Evolutionary conservation across 805 yeast genomes (phyloP), one percentile per base, ranked within the genome.

Genomic region (Wickerhamomyces tratensis): DNA sequence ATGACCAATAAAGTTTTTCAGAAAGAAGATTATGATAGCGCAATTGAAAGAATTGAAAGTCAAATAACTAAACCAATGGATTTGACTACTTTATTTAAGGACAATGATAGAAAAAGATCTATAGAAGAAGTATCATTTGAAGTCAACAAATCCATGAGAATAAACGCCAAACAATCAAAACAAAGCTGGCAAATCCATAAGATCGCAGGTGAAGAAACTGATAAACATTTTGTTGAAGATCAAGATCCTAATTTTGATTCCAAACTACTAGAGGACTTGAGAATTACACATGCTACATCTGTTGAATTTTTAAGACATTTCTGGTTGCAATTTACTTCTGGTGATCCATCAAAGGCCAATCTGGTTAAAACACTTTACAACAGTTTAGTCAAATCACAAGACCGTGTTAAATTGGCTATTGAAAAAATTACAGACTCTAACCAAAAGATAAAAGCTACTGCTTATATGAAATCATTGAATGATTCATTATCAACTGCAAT

Each of bases 231-330:
- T 6, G 50, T 49, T 7, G 54, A 53, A 14, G 68, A 65, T 37
- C 51, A 58, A 3, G 58, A 53, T 40, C 53, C 63, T 6, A 52
- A 47, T 7, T 50, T 64, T n/a, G 69, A 68, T n/a, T 41, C 41
- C 5, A 61, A 56, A 10, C 47, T 68, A 1, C 43, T 74, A 10
- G 84, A 79, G 40, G 67, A 71, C 38, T 63, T 84, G 34, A 63
- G 79, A 40, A 59, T 82, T 36, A 69, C 82, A 13, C 89, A 85
- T 55, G 75, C 82, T 1, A 82, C 93, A 0, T 77, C 89, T 3
- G 70, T 80, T 34, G 94, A 84, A 57, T 85, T 84, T 55, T 60
- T 85, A 36, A 74, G 77, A 44, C 94, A 84, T 57, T 85, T 83
- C 57, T 85, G 89, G 83, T 56, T 71, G 1, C 80, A 77, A 54